Base-by-base conservation (phyloP, 2,329 filamentous ascomycete species). In the Fusarium succisae region DNA sequence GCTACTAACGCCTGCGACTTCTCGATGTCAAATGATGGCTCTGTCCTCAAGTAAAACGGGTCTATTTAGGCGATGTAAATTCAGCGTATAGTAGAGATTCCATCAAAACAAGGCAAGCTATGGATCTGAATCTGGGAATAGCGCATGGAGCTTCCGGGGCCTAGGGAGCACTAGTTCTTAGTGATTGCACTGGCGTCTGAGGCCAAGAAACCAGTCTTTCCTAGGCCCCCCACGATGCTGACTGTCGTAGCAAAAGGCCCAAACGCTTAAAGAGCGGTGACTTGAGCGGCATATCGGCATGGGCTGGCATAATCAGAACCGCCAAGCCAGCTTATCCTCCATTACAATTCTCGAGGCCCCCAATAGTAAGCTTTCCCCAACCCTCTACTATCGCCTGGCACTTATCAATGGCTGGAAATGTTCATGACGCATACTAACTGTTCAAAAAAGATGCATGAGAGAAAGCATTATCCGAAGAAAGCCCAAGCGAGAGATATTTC, bases 81-180 rank as follows among this genome's bases (percentile, higher is more conserved):
- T 26, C 24, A 26, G 24, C 24, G 24, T 4, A 26, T 26, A 26
- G 24, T 26, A 26, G 24, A 26, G 24, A 26, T 26, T 26, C 24
- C 24, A 26, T 26, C 24, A 17, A 11, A 26, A 1, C n/a, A n/a
- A 32, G 48, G 0, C n/a, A 22, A 3, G 17, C 17, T 37, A 0
- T 26, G 8, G 10, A 4, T 3, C 8, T n/a, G 7, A 17, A 22
- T 26, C 10, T 28, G 6, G 11, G 14, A 38, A 17, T 3, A 28
- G 13, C 0, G 10, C 7, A 22, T 12, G 2, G 1, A 3, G 2
- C 2, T 20, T 54, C 1, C 1, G 8, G 2, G 24, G 20, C 3
- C 20, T 28, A 39, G 51, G 28, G 35, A 28, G 24, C 51, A 22
- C 51, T 28, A 28, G 14, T 1, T 22, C 35, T 13, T 54, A 3